Percentiles rank a stretch among this genome's conserved stretches.
Conservation (phyloP, 305 asterid genomes). For the Stenogyne calaminthoides region DNA sequence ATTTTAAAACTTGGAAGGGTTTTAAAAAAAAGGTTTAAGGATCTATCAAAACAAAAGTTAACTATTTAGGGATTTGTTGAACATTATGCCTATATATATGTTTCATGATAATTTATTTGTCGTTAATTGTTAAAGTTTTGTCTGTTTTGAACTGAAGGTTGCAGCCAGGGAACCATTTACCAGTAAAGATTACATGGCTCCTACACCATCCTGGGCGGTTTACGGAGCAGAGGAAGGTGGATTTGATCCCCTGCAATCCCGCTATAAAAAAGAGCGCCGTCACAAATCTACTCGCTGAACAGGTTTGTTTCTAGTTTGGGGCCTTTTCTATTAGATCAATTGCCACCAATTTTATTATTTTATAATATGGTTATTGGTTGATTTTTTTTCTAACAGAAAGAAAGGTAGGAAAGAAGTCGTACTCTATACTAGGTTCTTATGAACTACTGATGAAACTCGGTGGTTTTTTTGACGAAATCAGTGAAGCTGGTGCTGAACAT, state of each 20-base stretch:
- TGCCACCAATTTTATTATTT: conserved; percentile 22
- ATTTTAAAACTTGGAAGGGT: neutral
- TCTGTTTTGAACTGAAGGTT: conserved; percentile 47
- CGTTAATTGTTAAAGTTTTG: neutral
- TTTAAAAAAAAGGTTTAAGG: neutral
- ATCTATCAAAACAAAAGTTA: neutral
- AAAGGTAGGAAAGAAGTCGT: conserved; percentile 8
- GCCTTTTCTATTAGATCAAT: conserved; percentile 16
- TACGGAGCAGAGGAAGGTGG: conserved; percentile 97
- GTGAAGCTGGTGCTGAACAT: neutral
- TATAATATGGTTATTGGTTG: too few relatives aligned
- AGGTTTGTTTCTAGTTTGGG: conserved; percentile 14
- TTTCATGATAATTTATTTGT: neutral
- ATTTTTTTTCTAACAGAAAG: neutral
- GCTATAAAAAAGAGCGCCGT: conserved; percentile 70
- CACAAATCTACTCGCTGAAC: conserved; percentile 56
- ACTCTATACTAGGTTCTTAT: neutral
- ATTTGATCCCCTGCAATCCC: conserved; percentile 82
- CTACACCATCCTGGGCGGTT: conserved; percentile 87
- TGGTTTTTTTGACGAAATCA: neutral
- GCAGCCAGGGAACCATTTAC: conserved; percentile 66
- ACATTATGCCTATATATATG: neutral
- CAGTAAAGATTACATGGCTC: conserved; percentile 87
- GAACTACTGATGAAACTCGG: neutral
- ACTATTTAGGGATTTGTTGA: neutral